These are phyloP conservation scores for Trichopus zeylanicus DNA, from an alignment of 116 monocot species.

Conservation along the genomic window DNA sequence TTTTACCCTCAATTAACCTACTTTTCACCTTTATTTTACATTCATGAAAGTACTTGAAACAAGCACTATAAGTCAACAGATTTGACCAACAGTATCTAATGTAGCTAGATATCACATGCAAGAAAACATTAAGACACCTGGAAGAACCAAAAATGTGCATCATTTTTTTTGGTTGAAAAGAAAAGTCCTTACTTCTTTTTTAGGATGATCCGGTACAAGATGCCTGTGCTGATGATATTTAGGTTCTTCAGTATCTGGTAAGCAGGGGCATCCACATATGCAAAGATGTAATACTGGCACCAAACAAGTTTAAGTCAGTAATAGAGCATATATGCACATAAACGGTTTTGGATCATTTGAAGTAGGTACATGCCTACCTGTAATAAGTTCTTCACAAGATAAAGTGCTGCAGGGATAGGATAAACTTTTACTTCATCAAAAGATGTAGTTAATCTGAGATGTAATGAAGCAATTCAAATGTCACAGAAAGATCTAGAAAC, in stretches of 20 bases:
- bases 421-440: slow-evolving; percentile 67
- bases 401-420: slow-evolving; percentile 75
- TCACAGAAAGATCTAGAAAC: background rate
- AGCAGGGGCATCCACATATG: slow-evolving; percentile 95
- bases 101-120: no score
- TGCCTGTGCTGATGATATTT: slow-evolving; percentile 95
- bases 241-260: slow-evolving; percentile 99
- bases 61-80: no score
- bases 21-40: no score
- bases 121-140: no score
- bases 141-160: background rate
- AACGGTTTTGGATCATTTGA: background rate
- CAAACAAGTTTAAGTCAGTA: slow-evolving; percentile 8
- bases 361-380: slow-evolving; percentile 32
- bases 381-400: slow-evolving; percentile 69
- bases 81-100: no score
- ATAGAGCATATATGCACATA: slow-evolving; percentile 2
- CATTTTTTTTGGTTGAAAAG: background rate
- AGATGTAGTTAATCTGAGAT: slow-evolving; percentile 55
- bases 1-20: background rate
- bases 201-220: slow-evolving; percentile 85
- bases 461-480: background rate
- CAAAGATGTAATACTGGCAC: slow-evolving; percentile 92
- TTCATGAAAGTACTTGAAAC: no score
- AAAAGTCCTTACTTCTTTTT: slow-evolving; percentile 73